phyloP scores from a whole-genome alignment of 2,329 filamentous ascomycete genomes.

The Mariannaea sp. region DNA sequence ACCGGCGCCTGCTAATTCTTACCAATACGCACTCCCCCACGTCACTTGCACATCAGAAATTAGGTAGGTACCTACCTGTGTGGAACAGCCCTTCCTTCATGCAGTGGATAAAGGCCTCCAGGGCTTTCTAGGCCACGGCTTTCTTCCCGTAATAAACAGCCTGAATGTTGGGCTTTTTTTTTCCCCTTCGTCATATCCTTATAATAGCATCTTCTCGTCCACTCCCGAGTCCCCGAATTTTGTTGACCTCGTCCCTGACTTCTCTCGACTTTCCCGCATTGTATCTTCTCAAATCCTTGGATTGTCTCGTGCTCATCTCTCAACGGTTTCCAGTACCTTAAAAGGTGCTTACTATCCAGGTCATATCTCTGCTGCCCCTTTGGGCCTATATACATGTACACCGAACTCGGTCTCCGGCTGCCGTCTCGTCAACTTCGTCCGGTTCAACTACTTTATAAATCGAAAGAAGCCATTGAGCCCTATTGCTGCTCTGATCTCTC shows the following conservation, averaged over 20 bases:
- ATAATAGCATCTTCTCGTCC: constrained; percentile 34
- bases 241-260: neutral
- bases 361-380: neutral
- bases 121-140: constrained; percentile 26
- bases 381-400: constrained; percentile 20
- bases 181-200: constrained; percentile 34
- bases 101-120: constrained; percentile 3
- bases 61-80: neutral
- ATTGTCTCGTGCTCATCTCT: constrained; percentile 17
- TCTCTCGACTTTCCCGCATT: constrained; percentile 4
- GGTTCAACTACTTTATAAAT: constrained; percentile 15
- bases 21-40: constrained; percentile 20
- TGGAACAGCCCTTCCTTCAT: neutral
- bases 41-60: constrained; percentile 15
- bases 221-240: constrained; percentile 16
- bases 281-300: neutral
- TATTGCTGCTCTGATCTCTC: constrained; percentile 14
- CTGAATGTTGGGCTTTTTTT: constrained; percentile 37
- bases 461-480: constrained; percentile 21
- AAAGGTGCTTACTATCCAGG: constrained; percentile 1
- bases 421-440: constrained; percentile 23
- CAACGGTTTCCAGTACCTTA: constrained; percentile 18
- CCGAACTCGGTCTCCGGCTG: constrained; percentile 23
- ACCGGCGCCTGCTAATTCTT: constrained; percentile 20
- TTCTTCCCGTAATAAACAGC: constrained; percentile 36